These are phyloP conservation scores for Drechslerella coelobrocha DNA, from an alignment of 2,329 filamentous ascomycete genomes.

Conservation along the genomic window DNA sequence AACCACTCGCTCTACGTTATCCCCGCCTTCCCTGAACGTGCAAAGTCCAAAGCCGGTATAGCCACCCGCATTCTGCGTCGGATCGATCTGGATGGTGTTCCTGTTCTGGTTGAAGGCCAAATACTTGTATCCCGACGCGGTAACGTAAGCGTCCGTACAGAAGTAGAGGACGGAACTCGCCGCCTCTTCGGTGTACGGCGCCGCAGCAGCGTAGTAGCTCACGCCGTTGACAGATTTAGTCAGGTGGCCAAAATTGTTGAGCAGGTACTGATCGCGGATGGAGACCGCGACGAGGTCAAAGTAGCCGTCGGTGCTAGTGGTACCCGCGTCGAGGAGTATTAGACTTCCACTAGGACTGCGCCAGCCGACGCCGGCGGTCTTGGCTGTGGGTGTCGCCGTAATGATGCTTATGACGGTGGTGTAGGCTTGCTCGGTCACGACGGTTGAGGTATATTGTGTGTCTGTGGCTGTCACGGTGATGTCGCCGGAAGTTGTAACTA, in stretches of 20 bases:
- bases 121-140: neutral
- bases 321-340: neutral
- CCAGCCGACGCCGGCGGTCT: neutral
- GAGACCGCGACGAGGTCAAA: neutral
- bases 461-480: neutral
- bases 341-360: neutral
- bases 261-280: neutral
- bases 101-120: neutral
- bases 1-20: neutral
- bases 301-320: neutral
- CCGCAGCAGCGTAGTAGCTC: neutral
- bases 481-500: neutral
- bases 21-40: neutral
- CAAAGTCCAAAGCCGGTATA: conserved; percentile 6
- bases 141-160: neutral
- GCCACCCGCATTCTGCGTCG: conserved; percentile 2
- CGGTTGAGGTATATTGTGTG: neutral
- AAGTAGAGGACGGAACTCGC: neutral
- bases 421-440: neutral
- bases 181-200: neutral
- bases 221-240: neutral
- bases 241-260: conserved; percentile 1
- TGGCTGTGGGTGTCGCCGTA: neutral
- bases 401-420: neutral
- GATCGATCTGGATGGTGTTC: neutral